Base-by-base conservation (phyloP, 768 basidiomycete species). In the Russula abietina region DNA sequence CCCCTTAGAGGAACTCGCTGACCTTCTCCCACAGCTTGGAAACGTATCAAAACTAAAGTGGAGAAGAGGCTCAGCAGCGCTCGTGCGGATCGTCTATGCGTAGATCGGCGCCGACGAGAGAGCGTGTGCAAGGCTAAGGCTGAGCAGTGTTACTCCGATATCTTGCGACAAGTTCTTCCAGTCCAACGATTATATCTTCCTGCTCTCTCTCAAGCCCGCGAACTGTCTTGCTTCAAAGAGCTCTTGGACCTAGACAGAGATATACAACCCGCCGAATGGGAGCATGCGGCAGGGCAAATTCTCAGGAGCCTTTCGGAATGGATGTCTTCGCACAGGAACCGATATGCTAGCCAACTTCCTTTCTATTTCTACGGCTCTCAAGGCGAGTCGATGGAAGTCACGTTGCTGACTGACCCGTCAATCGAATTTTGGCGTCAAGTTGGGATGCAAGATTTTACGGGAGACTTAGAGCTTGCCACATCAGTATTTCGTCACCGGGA, bases 191-290 rank as follows among this genome's bases (percentile, higher is more conserved):
- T 55, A 22, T 66, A 64, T 19, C 61, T 66, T 36, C 65, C 65
- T 28, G 17, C 38, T 10, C n/a, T 64, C n/a, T 49, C 39, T 11
- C 61, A 64, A n/a, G 38, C 12, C 32, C 12, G 4, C 19, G 45
- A 59, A 22, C 41, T 66, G 26, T 45, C 65, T 24, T 66, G 65
- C 52, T 66, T 66, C 57, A 36, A 24, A 41, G 65, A 66, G 7
- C 53, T 66, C 30, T 12, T 55, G 30, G 11, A 64, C 17, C 24
- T 41, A 11, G 57, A 64, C 38, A 49, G 51, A 14, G 62, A 64
- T 28, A 14, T 55, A 3, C 38, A 64, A 26, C 12, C 36, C 3
- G 39, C 30, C n/a, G 56, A 64, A 17, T 66, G 65, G 65, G 61
- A 41, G 7, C 17, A 45, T 10, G 65, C 65, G 11, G 24, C 26